Conservation (phyloP, 2,329 filamentous ascomycete genomes). For the Mycogone perniciosa region DNA sequence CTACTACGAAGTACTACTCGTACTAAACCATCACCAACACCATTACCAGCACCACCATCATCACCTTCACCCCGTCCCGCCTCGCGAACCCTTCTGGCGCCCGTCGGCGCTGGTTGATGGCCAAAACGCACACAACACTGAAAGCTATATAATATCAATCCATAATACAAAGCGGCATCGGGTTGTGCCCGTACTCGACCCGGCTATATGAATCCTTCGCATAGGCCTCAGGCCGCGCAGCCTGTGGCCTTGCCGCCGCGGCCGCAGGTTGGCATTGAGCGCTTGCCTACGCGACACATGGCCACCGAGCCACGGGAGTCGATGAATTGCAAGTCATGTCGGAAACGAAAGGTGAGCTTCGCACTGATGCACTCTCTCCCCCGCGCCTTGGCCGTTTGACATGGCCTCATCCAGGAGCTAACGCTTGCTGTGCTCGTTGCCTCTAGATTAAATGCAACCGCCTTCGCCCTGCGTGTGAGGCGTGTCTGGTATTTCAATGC, state of each 20-base stretch:
- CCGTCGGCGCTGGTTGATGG: conserved; percentile 1
- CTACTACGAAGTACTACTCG: no score
- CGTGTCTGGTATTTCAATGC: conserved; percentile 83
- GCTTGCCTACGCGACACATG: conserved; percentile 63
- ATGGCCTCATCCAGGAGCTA: not conserved
- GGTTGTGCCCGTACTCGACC: not conserved
- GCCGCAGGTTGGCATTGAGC: conserved; percentile 75
- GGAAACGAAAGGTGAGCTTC: conserved; percentile 72
- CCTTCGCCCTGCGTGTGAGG: conserved; percentile 76
- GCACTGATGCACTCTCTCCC: not conserved
- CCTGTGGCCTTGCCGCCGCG: conserved; percentile 60
- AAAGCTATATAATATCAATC: not conserved
- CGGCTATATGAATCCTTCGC: conserved; percentile 10
- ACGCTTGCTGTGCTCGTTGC: not conserved
- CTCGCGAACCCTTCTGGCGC: not conserved
- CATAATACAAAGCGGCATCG: not conserved
- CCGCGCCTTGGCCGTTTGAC: conserved; percentile 6
- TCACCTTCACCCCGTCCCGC: not conserved
- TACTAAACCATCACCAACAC: not conserved
- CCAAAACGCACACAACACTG: no score
- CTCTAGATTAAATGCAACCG: conserved; percentile 85
- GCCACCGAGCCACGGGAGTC: conserved; percentile 75
- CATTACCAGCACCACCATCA: not conserved
- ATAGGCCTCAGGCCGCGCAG: conserved; percentile 21
- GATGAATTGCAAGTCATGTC: conserved; percentile 94